Percentiles rank a stretch among this genome's conserved stretches.
phyloP scores from a whole-genome alignment of 2,329 filamentous ascomycete genomes.

The Epichloe glyceriae region DNA sequence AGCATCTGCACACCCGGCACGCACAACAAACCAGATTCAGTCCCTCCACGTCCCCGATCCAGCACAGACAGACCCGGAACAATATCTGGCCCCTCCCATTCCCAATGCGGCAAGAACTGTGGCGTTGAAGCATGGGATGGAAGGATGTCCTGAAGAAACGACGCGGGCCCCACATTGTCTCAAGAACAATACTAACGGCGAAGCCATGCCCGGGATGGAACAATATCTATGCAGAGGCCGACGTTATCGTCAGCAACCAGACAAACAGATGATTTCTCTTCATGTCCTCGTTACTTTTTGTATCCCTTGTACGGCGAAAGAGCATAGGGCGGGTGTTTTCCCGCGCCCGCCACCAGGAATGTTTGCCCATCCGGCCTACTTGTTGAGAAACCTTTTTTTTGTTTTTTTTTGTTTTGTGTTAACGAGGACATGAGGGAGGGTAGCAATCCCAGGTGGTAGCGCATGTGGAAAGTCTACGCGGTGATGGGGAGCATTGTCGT shows the following conservation, averaged over 20 bases:
- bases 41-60: no score
- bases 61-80: no score
- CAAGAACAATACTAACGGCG: constrained; percentile 22
- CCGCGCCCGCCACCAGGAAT: no score
- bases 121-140: no score
- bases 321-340: no score
- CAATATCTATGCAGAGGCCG: constrained; percentile 14
- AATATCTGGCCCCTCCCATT: no score
- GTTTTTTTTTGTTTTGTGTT: no score
- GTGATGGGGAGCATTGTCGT: not conserved
- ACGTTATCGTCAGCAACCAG: not conserved
- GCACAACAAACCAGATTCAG: no score
- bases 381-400: not conserved
- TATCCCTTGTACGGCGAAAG: not conserved
- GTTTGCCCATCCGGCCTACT: not conserved
- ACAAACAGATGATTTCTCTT: not conserved
- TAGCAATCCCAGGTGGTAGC: not conserved
- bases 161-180: constrained; percentile 7
- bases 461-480: not conserved
- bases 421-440: no score
- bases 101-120: no score
- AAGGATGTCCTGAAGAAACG: not conserved
- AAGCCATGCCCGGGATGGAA: constrained; percentile 17
- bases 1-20: no score
- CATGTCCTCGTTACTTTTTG: not conserved